These are phyloP conservation scores for Mucor velutinosus DNA, from an alignment of 371 early-diverging fungal genomes.

Conservation along the genomic window DNA sequence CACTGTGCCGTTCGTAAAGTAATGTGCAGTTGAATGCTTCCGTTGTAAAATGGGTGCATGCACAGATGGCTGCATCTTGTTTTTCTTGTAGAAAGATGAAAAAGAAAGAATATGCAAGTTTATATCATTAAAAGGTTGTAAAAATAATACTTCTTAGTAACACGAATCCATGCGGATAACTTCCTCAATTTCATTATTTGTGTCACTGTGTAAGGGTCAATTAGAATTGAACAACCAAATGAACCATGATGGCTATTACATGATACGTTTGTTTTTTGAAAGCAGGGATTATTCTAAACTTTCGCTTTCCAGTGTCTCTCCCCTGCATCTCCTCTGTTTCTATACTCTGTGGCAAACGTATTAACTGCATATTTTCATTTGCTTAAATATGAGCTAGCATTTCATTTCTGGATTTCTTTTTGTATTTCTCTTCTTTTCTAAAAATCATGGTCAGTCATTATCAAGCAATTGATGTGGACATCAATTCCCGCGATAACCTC, in stretches of 20 bases:
- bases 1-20: conserved; percentile 16
- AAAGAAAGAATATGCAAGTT: background rate
- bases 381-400: background rate
- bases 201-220: background rate
- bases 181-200: conserved; percentile 8
- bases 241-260: background rate
- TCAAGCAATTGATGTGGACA: conserved; percentile 14
- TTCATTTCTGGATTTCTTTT: background rate
- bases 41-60: conserved; percentile 11
- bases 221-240: background rate
- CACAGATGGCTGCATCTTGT: conserved; percentile 3
- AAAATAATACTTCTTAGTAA: background rate
- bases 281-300: background rate
- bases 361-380: conserved; percentile 3
- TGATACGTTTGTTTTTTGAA: background rate
- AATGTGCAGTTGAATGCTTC: conserved; percentile 21
- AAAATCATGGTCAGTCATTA: conserved; percentile 5
- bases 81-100: background rate
- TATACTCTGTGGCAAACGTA: background rate
- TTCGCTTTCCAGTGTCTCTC: background rate
- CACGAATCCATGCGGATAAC: conserved; percentile 7
- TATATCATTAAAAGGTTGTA: background rate
- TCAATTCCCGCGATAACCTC: background rate
- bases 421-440: background rate
- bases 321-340: background rate